Base-by-base conservation (phyloP, 2,329 filamentous ascomycete species). In the Setomelanomma holmii region DNA sequence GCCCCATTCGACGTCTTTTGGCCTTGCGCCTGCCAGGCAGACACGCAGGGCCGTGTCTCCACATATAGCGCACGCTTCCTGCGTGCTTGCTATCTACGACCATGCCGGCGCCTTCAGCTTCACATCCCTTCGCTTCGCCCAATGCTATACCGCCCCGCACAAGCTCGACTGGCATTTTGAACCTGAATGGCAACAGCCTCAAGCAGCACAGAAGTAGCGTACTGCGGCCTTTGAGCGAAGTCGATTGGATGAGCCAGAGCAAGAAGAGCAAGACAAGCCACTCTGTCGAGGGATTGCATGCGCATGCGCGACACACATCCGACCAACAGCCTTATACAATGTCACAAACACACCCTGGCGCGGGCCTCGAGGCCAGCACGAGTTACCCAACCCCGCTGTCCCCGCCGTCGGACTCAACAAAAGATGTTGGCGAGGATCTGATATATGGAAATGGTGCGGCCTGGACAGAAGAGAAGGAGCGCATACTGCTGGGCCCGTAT, bases 401-500 rank as follows among this genome's bases (percentile, higher is more conserved):
- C 35, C 70, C 70, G 40, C 66, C 63, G 23, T 55, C 58, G 12
- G 62, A 65, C 24, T 56, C 57, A 22, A 41, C 63, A 14, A 70
- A 68, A 45, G 63, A 63, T 33, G 53, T 75, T 20, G 68, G 70
- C 40, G 66, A 75, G 39, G 66, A 73, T n/a, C 64, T 79, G 52
- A 78, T 79, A 51, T 72, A 76, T 53, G 72, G 72, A n/a, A 71
- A 74, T 43, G 62, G 67, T 30, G 62, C 61, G 52, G 79, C 82
- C 16, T 95, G 90, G 90, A 86, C 84, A 5, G 75, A 80, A 1
- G 84, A 89, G 65, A 93, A 95, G 78, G 90, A 95, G 73, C 85
- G 85, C 72, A 87, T 93, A 55, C 79, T 96, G 46, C 79, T 87
- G 41, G 91, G 87, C 0, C 91, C 91, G 1, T 96, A 86, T 66